Base-by-base conservation (phyloP, 305 asterid species). In the Caryopteris hybrid region DNA sequence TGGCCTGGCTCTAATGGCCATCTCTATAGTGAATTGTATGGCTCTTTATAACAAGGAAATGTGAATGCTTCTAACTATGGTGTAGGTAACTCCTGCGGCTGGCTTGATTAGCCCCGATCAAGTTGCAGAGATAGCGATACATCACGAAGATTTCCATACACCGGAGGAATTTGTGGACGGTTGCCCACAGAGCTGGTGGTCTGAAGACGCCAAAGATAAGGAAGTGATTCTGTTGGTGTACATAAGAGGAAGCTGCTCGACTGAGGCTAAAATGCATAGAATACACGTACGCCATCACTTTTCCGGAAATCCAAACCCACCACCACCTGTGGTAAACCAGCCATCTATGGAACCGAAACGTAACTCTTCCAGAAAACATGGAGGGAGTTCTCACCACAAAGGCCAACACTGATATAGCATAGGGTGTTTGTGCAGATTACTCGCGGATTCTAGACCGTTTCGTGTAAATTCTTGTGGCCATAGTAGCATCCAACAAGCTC, bases 151-250 rank as follows among this genome's bases (percentile, higher is more conserved):
- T 59, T 74, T 73, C 83, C 87, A 86, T 73, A 76, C 84, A 5
- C 53, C 71, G 61, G 97, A 87, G 64, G 96, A 91, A 45, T 79
- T 73, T 16, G 81, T 73, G 1, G 95, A 94, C 8, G 95, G 91
- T 58, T 25, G 75, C 18, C 96, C 96, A 3, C 96, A 88, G 16
- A 87, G 92, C 84, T 84, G 96, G 99, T 88, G 96, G 93, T 86
- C 93, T 1, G 92, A 91, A 73, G 97, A 91, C 69, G 84, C 88
- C 27, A 85, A 88, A 63, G 96, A 91, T 16, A 91, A 83, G 75
- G 97, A 89, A 78, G 89, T 84, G 27, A 48, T 83, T 39, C 73
- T 94, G 84, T 25, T 89, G 66, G 84, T 94, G 66, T 76, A 75
- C 27, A 74, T 91, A 36, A 73, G 74, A 47, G 93, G 96, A 52